A percentile compares a stretch with the other conserved stretches of the same genome.
Evolutionary conservation across 23 red algal genomes (phyloP).

Genomic region (Chondrus crispus): DNA sequence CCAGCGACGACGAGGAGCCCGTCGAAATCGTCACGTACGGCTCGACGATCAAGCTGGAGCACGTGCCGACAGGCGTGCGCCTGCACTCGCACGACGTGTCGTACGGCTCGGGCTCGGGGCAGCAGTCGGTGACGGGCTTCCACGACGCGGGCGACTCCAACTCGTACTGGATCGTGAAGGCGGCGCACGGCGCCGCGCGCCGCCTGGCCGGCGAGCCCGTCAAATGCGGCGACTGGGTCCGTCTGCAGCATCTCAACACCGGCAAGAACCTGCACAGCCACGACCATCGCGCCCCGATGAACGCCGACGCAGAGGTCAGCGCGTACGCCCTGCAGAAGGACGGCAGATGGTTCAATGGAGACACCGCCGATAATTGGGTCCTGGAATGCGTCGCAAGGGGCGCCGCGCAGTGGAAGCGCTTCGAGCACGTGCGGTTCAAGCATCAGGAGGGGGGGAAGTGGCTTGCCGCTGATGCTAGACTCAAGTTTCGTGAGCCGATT

Average conservation of each 20-base stretch:
- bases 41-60: conserved; percentile 92
- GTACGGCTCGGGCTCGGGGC: conserved; percentile 88
- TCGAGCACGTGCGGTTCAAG: conserved; percentile 38
- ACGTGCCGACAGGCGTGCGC: conserved; percentile 71
- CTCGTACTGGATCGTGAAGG: conserved; percentile 78
- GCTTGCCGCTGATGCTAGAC: conserved; percentile 9
- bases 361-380: conserved; percentile 77
- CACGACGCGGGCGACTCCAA: conserved; percentile 61
- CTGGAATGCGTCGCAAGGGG: conserved; percentile 42
- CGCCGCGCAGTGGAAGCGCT: conserved; percentile 35
- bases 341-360: conserved; percentile 64
- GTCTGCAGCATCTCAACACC: conserved; percentile 84
- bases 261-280: conserved; percentile 92
- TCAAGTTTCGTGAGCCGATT: conserved; percentile 65
- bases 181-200: conserved; percentile 6
- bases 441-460: conserved; percentile 62
- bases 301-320: conserved; percentile 72
- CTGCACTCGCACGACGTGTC: conserved; percentile 88
- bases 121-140: conserved; percentile 85
- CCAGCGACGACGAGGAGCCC: background rate
- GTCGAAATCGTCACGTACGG: conserved; percentile 76
- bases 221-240: conserved; percentile 61
- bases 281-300: conserved; percentile 72
- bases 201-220: conserved; percentile 32
- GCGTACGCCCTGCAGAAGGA: conserved; percentile 38